Evolutionary conservation across 306 rosid species (phyloP), one percentile per base, ranked within the genome.

Genomic region (Pterocarpus macrocarpus): DNA sequence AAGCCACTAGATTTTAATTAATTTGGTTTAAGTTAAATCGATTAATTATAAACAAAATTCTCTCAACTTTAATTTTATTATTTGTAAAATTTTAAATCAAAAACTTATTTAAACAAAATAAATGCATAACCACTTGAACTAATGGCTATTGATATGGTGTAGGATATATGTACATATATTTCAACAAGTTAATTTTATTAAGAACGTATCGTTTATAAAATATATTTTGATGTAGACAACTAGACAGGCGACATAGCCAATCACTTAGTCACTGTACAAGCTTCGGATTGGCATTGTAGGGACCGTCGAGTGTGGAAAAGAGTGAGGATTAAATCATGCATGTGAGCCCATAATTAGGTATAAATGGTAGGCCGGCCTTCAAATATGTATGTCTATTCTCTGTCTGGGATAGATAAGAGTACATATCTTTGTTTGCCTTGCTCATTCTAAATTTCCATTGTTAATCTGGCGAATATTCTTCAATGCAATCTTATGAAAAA

Each of bases 291-390:
- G 78, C 64, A 43, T 32, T 41, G 79, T 71, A 73, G 80, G 83
- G 86, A 64, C 83, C 71, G 28, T 78, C 33, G 12, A n/a, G 68
- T 43, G 79, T 39, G 78, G 61, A 69, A 52, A 63, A 75, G 76
- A 58, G 47, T 10, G 45, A 61, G 73, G 64, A 43, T 76, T 22
- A 38, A 65, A 68, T 59, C 58, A 38, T 69, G 82, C 61, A 43
- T 36, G 83, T 77, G 79, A 83, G 64, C 76, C 80, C 83, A 58
- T 77, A 63, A 65, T 41, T 73, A 65, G 68, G 68, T 12, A 65
- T 70, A 59, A 38, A 76, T 50, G 52, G 58, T 9, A 38, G 66
- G 67, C 8, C 30, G 59, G 64, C 85, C 73, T 62, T 59, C 35
- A 32, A 55, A 73, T 34, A 55, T 43, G 47, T 57, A 17, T 66